Conservation (phyloP, 1,284 basidiomycete genomes). For the Tremellales sp. region DNA sequence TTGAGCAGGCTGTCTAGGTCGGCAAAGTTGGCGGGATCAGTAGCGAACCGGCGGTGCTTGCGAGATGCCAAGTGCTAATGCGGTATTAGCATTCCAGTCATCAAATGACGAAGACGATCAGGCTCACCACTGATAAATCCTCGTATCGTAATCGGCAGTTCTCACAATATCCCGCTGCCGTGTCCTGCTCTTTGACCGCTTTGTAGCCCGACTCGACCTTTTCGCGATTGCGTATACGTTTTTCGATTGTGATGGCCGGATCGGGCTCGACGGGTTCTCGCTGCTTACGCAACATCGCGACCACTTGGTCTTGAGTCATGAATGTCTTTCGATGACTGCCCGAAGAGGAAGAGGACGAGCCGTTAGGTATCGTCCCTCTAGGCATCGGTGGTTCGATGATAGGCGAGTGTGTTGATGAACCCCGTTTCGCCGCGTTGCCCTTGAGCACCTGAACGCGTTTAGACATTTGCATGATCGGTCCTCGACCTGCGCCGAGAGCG, state of each 20-base stretch:
- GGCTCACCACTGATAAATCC: conserved; percentile 74
- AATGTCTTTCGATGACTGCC: conserved; percentile 22
- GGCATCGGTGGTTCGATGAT: conserved; percentile 6
- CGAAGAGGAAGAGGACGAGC: neutral
- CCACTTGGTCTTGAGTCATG: conserved; percentile 35
- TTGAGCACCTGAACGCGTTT: conserved; percentile 48
- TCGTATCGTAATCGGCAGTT: conserved; percentile 89
- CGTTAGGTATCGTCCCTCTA: neutral
- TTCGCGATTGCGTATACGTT: conserved; percentile 32
- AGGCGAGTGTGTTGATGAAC: conserved; percentile 18
- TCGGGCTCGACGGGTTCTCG: conserved; percentile 22
- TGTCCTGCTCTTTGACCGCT: conserved; percentile 66
- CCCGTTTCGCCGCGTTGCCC: conserved; percentile 29
- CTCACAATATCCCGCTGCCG: conserved; percentile 87
- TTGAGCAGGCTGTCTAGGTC: conserved; percentile 75
- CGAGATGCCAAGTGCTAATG: conserved; percentile 71
- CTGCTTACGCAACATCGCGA: conserved; percentile 36
- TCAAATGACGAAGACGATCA: neutral
- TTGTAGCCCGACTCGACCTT: conserved; percentile 35
- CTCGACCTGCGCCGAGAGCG: conserved; percentile 31
- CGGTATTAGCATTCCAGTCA: conserved; percentile 7
- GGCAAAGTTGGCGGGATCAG: conserved; percentile 72
- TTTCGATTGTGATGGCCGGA: conserved; percentile 18
- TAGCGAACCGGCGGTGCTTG: conserved; percentile 83
- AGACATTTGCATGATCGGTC: conserved; percentile 45